Conservation (phyloP, 2,329 filamentous ascomycete genomes). For the Pseudogymnoascus sp. region DNA sequence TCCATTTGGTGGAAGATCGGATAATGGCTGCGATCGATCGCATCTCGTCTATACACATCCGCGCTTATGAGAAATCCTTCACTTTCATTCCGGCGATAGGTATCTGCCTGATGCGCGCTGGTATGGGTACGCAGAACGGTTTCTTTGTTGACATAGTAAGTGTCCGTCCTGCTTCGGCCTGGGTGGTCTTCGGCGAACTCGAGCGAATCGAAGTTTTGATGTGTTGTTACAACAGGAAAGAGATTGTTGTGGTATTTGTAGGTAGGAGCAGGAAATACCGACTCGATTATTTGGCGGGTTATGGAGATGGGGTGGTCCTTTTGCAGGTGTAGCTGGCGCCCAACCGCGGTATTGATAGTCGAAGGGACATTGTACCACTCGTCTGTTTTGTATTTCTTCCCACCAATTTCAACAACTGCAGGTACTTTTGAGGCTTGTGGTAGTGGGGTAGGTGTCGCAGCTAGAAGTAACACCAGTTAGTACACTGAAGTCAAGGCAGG, state of each 20-base stretch:
- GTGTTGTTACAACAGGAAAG: constrained; percentile 73
- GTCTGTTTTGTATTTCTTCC: constrained; percentile 58
- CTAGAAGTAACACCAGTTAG: not conserved
- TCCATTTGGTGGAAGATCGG: constrained; percentile 99
- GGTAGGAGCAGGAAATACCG: constrained; percentile 65
- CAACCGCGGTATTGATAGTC: constrained; percentile 66
- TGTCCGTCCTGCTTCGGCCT: constrained; percentile 79
- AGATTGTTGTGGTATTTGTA: constrained; percentile 73
- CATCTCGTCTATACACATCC: constrained; percentile 92
- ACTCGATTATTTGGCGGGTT: constrained; percentile 86
- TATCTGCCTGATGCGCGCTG: constrained; percentile 81
- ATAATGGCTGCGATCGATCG: constrained; percentile 90
- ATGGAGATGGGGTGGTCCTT: constrained; percentile 84
- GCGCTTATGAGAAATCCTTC: constrained; percentile 84
- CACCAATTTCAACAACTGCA: constrained; percentile 25
- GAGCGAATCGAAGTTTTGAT: constrained; percentile 94
- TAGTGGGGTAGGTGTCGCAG: not conserved
- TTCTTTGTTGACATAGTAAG: constrained; percentile 83
- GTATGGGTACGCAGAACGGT: constrained; percentile 90
- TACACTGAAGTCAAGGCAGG: not conserved
- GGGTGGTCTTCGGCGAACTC: constrained; percentile 85
- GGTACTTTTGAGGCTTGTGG: not conserved
- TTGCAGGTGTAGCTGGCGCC: constrained; percentile 79
- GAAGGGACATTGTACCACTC: constrained; percentile 77
- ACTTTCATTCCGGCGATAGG: constrained; percentile 63